Percentiles rank a stretch among this genome's conserved stretches.
Conservation (phyloP, 106 monocot genomes). For the Posidonia australis region DNA sequence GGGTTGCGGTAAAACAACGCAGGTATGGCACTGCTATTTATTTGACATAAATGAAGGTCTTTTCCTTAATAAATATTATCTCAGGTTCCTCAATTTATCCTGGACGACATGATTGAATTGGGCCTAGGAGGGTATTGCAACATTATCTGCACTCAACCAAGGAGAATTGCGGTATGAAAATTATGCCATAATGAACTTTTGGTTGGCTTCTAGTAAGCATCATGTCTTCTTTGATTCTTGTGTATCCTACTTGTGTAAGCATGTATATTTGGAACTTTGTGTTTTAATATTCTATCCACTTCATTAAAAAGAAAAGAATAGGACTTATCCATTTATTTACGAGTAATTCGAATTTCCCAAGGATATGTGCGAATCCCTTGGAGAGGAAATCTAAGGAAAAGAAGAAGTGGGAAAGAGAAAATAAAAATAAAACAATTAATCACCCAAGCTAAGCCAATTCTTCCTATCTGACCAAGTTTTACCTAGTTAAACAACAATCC, state of each 20-base stretch:
- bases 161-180: constrained; percentile 79
- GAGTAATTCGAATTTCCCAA: too few species aligned
- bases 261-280: too few species aligned
- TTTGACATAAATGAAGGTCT: background rate
- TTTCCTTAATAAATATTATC: constrained; percentile 8
- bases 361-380: too few species aligned
- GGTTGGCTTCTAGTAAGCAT: background rate
- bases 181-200: background rate
- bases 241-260: background rate
- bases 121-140: constrained; percentile 62
- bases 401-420: too few species aligned
- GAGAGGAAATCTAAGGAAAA: too few species aligned
- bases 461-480: too few species aligned
- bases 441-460: too few species aligned
- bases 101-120: constrained; percentile 92
- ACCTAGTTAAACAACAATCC: too few species aligned
- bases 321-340: too few species aligned
- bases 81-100: constrained; percentile 94
- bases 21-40: constrained; percentile 31
- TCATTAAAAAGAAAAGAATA: too few species aligned
- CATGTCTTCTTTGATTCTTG: background rate
- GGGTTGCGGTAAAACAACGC: constrained; percentile 97
- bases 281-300: too few species aligned
- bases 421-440: too few species aligned
- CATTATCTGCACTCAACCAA: constrained; percentile 93